Percentiles rank a stretch among this genome's conserved stretches.
These are phyloP conservation scores for Neltuma alba DNA, from an alignment of 306 rosid genomes.

Conservation along the genomic window DNA sequence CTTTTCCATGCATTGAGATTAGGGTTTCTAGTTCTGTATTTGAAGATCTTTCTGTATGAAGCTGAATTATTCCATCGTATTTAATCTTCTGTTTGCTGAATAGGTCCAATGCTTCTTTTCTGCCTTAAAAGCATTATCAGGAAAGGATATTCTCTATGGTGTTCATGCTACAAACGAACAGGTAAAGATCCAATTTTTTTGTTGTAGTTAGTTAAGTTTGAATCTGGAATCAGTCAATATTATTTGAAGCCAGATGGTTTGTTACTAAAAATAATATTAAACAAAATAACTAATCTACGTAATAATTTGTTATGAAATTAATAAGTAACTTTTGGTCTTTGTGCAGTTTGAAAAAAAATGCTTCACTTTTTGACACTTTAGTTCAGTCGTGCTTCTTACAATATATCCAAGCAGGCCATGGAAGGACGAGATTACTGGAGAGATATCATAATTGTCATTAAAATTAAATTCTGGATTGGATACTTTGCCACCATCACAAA, in stretches of 20 bases:
- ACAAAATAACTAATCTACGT: neutral
- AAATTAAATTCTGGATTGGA: neutral
- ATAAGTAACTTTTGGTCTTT: neutral
- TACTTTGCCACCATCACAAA: neutral
- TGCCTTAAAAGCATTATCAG: conserved; percentile 69
- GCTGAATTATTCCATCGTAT: conserved; percentile 16
- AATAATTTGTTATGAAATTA: neutral
- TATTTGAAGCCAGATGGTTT: neutral
- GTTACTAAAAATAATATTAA: neutral
- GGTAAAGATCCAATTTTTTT: conserved; percentile 46
- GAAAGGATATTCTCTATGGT: conserved; percentile 76
- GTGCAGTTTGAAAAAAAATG: neutral
- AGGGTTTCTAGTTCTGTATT: conserved; percentile 27
- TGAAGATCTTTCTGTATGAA: conserved; percentile 21
- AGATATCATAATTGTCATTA: neutral
- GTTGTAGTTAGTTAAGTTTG: conserved; percentile 23
- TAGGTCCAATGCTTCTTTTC: conserved; percentile 70
- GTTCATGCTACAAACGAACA: conserved; percentile 81
- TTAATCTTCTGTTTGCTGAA: conserved; percentile 26
- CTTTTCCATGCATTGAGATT: conserved; percentile 29
- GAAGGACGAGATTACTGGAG: neutral
- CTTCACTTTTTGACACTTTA: neutral
- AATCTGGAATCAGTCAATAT: neutral
- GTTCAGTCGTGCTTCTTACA: neutral
- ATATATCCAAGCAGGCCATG: no score